Evolutionary conservation across 495 filamentous ascomycete species (phyloP), one percentile per base, ranked within the genome.

Genomic region (Aspergillus mulundensis): DNA sequence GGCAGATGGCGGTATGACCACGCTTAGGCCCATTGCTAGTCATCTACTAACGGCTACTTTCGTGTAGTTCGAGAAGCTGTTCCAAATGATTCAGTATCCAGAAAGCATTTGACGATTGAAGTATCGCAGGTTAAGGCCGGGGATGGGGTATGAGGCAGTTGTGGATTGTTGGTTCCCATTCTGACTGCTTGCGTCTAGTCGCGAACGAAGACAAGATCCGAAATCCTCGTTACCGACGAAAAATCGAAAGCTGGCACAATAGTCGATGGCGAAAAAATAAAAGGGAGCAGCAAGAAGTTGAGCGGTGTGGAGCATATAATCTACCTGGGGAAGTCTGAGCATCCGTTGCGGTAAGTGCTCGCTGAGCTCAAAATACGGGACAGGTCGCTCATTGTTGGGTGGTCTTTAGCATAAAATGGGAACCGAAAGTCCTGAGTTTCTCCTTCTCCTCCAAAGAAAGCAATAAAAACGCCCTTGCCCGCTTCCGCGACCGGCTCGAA

Each of bases 91-190:
- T 84, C 84, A 6, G 85, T 98, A 47, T 98, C 94, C n/a, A 81
- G 93, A 28, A 87, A 93, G 58, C 94, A 98, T 68, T 75, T 97
- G 61, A 84, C 85, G 25, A 84, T 98, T 51, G 76, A 84, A 24
- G 84, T 97, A 2, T 83, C 77, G 12, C 58, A 70, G 0, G 87
- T 94, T 6, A 70, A 76, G 30, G 71, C 84, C 7, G 88, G 83
- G 47, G 86, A 90, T 69, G 87, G 84, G 51, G 89, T 95, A 82
- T 46, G 40, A 10, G 10, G 36, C 23, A 48, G 5, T 15, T 16
- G 16, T 39, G 10, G 32, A 25, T 19, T 40, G 6, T 12, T 40
- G 1, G 16, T 34, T 21, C 5, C 42, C 6, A n/a, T 47, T 43
- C 40, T 50, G 32, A 16, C 67, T 69, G 53, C 72, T 52, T 41